phyloP scores from a whole-genome alignment of 148 eudicot genomes.

The Arctostaphylos glauca region DNA sequence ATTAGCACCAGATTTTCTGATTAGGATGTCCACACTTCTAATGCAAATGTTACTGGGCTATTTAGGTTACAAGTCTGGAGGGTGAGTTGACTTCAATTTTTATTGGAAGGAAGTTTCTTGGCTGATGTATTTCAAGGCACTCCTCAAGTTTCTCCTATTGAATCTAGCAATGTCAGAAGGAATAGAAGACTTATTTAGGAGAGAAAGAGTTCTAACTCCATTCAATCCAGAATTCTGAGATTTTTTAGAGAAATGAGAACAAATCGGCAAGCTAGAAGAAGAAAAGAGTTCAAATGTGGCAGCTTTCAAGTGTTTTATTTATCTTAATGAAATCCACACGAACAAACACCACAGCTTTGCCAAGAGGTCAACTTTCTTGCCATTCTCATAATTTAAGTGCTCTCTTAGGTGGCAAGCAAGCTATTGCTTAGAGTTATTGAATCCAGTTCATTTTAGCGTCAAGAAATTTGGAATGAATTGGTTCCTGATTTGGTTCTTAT shows the following conservation, averaged over 20 bases:
- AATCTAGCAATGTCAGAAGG: not conserved
- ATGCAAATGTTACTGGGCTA: not conserved
- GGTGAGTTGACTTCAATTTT: not conserved
- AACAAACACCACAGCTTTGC: not conserved
- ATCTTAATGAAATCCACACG: not conserved
- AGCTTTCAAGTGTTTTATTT: not conserved
- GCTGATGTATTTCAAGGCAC: not conserved
- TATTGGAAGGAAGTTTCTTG: not conserved
- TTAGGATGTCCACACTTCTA: not conserved
- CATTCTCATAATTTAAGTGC: not conserved
- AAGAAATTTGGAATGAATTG: not conserved
- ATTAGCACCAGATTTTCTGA: not conserved
- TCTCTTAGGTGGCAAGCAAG: not conserved
- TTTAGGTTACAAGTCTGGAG: not conserved
- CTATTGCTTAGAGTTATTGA: not conserved
- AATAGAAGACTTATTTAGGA: not conserved
- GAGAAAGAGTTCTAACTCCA: not conserved
- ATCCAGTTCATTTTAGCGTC: not conserved
- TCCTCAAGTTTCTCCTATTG: not conserved
- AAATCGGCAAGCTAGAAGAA: not conserved
- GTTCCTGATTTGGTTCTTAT: not conserved
- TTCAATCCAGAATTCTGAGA: not conserved
- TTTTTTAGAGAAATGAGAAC: not conserved
- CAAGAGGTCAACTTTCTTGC: not conserved
- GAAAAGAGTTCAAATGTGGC: not conserved